phyloP scores from a whole-genome alignment of 768 basidiomycete species.

The Gelatoporia subvermispora region DNA sequence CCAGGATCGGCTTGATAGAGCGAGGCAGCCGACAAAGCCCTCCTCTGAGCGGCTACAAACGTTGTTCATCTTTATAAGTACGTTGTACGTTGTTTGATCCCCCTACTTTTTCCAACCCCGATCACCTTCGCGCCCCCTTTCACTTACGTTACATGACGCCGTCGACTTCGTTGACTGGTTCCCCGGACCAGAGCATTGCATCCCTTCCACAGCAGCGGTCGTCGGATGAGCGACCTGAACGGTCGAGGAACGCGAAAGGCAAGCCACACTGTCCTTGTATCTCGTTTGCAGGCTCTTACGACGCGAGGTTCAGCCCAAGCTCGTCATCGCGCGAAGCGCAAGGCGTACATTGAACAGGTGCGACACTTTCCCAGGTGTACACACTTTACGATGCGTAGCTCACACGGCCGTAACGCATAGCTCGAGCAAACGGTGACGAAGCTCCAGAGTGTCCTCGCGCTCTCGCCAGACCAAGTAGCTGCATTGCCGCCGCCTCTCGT shows the following conservation, averaged over 20 bases:
- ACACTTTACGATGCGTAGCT: conserved; percentile 7
- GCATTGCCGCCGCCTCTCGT: conserved; percentile 67
- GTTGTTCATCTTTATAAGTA: conserved; percentile 12
- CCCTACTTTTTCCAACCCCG: conserved; percentile 17
- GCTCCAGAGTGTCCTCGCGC: conserved; percentile 69
- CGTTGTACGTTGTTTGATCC: conserved; percentile 11
- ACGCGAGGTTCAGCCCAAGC: conserved; percentile 57
- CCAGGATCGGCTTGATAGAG: background rate
- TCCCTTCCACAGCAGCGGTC: background rate
- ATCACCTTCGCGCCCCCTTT: conserved; percentile 20
- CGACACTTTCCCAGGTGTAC: background rate
- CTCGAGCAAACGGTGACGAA: conserved; percentile 84
- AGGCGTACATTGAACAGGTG: conserved; percentile 90
- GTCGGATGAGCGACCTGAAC: conserved; percentile 16
- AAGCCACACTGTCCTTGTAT: background rate
- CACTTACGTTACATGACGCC: conserved; percentile 22
- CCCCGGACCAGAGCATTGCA: conserved; percentile 11
- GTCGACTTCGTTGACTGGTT: conserved; percentile 11
- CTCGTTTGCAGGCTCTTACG: background rate
- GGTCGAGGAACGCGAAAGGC: conserved; percentile 25
- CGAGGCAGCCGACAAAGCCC: background rate
- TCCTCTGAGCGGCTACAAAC: background rate
- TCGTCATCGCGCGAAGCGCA: conserved; percentile 85
- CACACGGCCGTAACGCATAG: conserved; percentile 32
- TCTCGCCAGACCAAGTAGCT: conserved; percentile 70